Evolutionary conservation across 2,329 filamentous ascomycete species (phyloP).

Genomic region (Ilyonectria robusta): DNA sequence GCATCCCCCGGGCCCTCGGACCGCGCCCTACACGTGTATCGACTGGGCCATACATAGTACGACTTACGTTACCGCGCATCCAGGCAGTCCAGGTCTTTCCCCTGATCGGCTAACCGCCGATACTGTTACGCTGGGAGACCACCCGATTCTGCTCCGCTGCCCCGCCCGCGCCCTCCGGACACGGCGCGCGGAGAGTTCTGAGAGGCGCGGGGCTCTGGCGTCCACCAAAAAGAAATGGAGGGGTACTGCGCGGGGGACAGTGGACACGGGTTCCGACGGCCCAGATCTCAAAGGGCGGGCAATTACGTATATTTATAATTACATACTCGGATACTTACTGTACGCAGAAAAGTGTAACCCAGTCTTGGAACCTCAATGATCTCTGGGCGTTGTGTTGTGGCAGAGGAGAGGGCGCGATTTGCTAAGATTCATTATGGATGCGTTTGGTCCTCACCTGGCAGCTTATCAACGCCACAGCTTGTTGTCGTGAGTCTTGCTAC

Average conservation of each 20-base stretch:
- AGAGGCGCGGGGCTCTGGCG: conserved; percentile 1
- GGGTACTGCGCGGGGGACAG: background rate
- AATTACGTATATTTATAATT: background rate
- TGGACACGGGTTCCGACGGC: conserved; percentile 12
- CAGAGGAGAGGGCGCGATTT: background rate
- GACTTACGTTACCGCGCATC: background rate
- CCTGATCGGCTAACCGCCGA: conserved; percentile 16
- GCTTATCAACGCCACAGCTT: background rate
- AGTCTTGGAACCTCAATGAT: background rate
- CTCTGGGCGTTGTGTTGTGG: background rate
- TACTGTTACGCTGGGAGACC: conserved; percentile 10
- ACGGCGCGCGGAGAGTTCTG: conserved; percentile 16
- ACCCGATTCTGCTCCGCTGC: conserved; percentile 21
- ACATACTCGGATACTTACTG: background rate
- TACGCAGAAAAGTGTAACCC: background rate
- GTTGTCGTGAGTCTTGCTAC: background rate
- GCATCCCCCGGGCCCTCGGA: background rate
- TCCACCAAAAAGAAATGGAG: background rate
- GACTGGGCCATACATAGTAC: background rate
- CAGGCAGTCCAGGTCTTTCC: background rate
- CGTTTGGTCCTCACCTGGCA: background rate
- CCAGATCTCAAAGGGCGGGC: conserved; percentile 1
- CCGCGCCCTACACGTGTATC: conserved; percentile 9
- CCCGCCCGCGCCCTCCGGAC: conserved; percentile 30
- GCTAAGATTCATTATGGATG: background rate